Evolutionary conservation across 495 filamentous ascomycete genomes (phyloP), one percentile per base, ranked within the genome.

Genomic region (Aspergillus homomorphus): DNA sequence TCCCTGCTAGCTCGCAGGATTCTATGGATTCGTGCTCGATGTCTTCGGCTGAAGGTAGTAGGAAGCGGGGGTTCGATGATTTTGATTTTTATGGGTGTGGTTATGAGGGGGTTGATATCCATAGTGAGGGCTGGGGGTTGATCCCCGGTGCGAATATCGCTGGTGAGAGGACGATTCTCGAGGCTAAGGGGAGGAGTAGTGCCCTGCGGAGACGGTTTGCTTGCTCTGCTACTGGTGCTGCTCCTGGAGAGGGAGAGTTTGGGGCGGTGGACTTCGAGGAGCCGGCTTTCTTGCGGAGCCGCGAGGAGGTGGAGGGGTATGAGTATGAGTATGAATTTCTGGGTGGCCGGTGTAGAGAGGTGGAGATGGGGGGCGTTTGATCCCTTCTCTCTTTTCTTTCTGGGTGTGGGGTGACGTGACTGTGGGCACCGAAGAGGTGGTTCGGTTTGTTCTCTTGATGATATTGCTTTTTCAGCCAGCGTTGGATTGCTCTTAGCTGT

Each of bases 71-170:
- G 3, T 56, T 66, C 21, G 54, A 58, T 33, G 42, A 56, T 48
- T 45, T 51, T 5, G 84, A 86, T 4, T 71, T 80, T 21, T 71
- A 77, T 19, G 79, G 91, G 41, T 82, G 91, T 48, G 72, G 80
- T 54, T 89, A 91, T 69, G 51, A 44, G 14, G 9, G 15, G 4
- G 51, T 4, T 43, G 18, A 16, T 41, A 20, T 22, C 2, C 10
- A 30, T 9, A 55, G n/a, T n/a, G n/a, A n/a, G n/a, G n/a, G n/a
- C n/a, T n/a, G n/a, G n/a, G n/a, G n/a, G n/a, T n/a, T n/a, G n/a
- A n/a, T n/a, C n/a, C n/a, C n/a, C n/a, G n/a, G n/a, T n/a, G n/a
- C n/a, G n/a, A n/a, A n/a, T n/a, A n/a, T n/a, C n/a, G n/a, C n/a
- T n/a, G n/a, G n/a, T n/a, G 67, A 60, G 30, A 67, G 74, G 7